phyloP scores from a whole-genome alignment of 805 yeast species.

The Yamadazyma sp. region DNA sequence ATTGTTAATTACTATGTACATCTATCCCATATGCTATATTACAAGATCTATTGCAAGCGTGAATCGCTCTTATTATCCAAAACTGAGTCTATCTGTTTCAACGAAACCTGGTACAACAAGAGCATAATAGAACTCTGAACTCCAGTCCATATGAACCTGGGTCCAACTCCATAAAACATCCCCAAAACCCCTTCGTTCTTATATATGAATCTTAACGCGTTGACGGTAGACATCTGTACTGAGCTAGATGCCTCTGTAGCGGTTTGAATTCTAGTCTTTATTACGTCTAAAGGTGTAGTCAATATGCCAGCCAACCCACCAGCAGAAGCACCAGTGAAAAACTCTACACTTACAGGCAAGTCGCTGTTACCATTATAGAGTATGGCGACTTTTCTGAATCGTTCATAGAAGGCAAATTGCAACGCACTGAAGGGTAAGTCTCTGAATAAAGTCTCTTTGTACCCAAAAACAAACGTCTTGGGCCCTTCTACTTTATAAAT shows the following conservation, averaged over 20 bases:
- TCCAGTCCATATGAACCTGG: conserved; percentile 95
- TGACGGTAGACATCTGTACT: conserved; percentile 24
- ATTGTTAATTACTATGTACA: no score
- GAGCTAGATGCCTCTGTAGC: conserved; percentile 45
- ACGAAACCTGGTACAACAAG: conserved; percentile 75
- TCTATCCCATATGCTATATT: no score
- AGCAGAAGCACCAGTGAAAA: conserved; percentile 90
- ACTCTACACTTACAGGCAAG: conserved; percentile 59
- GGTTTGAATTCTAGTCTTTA: conserved; percentile 91
- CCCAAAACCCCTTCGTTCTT: conserved; percentile 75
- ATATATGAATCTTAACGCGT: conserved; percentile 47
- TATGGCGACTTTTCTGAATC: conserved; percentile 64
- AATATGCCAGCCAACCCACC: conserved; percentile 89
- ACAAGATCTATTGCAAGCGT: conserved; percentile 5
- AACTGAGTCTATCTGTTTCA: conserved; percentile 47
- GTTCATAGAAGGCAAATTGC: conserved; percentile 94
- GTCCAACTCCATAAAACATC: conserved; percentile 92
- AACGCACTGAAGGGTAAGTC: conserved; percentile 95
- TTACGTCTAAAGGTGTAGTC: conserved; percentile 90
- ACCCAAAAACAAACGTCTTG: conserved; percentile 80
- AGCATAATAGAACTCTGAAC: conserved; percentile 94
- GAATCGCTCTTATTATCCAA: conserved; percentile 2
- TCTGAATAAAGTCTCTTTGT: conserved; percentile 87
- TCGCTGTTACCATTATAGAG: conserved; percentile 36
- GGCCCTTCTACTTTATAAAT: conserved; percentile 71